phyloP scores from a whole-genome alignment of 2,329 filamentous ascomycete genomes.

The Paecilomyces formosus region DNA sequence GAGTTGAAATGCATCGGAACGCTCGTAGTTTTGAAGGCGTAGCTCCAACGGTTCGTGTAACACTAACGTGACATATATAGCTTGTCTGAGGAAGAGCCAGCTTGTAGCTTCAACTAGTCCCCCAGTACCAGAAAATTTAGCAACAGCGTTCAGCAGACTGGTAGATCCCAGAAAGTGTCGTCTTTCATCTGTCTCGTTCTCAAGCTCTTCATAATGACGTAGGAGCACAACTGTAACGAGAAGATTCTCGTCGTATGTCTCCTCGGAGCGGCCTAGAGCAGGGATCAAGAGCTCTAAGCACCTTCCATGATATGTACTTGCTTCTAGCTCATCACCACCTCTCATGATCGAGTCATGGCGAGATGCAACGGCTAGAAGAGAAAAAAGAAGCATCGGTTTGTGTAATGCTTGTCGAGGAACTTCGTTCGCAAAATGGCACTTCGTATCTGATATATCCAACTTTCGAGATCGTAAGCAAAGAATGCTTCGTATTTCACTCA shows the following conservation, averaged over 20 bases:
- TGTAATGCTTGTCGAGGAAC: conserved; percentile 41
- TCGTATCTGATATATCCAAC: conserved; percentile 27
- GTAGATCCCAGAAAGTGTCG: conserved; percentile 33
- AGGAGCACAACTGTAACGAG: conserved; percentile 44
- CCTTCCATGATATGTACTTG: conserved; percentile 38
- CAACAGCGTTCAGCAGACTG: conserved; percentile 30
- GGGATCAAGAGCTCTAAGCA: conserved; percentile 42
- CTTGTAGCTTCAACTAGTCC: conserved; percentile 34
- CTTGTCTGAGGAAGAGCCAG: conserved; percentile 36
- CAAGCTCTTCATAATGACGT: conserved; percentile 42
- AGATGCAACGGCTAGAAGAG: conserved; percentile 40
- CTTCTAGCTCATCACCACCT: conserved; percentile 33
- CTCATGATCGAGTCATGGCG: conserved; percentile 36
- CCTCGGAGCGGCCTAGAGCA: conserved; percentile 34
- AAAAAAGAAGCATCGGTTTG: conserved; percentile 41
- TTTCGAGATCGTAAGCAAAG: conserved; percentile 7
- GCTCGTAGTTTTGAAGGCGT: conserved; percentile 30
- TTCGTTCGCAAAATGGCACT: conserved; percentile 37
- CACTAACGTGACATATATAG: conserved; percentile 33
- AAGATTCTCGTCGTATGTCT: conserved; percentile 40
- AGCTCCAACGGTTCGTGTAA: conserved; percentile 30
- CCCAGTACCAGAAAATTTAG: conserved; percentile 31
- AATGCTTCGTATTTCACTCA: background rate
- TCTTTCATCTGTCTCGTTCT: conserved; percentile 23
- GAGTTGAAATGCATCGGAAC: conserved; percentile 29